Percentiles rank a stretch among this genome's conserved stretches.
These are phyloP conservation scores for Gnaphalium uliginosum DNA, from an alignment of 129 eudicot genomes.

Conservation along the genomic window DNA sequence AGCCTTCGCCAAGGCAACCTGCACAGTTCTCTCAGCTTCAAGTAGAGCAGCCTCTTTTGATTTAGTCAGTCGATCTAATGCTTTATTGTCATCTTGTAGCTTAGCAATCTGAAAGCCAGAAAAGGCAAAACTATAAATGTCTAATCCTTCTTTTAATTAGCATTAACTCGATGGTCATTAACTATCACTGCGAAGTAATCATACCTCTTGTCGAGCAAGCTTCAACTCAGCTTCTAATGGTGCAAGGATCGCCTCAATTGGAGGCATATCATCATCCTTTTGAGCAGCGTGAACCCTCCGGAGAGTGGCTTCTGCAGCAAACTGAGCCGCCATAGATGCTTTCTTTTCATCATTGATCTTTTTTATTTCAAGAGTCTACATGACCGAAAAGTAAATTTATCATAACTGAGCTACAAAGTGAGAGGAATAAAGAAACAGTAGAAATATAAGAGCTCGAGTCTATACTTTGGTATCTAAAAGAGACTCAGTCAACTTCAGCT, in stretches of 20 bases:
- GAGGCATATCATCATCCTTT: conserved; percentile 98
- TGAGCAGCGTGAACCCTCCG: conserved; percentile 97
- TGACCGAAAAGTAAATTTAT: conserved; percentile 17
- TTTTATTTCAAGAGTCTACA: conserved; percentile 88
- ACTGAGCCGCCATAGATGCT: conserved; percentile 96
- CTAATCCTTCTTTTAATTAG: conserved; percentile 2
- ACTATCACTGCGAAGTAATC: conserved; percentile 13
- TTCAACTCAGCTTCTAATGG: conserved; percentile 93
- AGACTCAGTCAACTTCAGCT: conserved; percentile 81
- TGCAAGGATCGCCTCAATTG: conserved; percentile 90
- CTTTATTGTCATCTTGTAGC: conserved; percentile 92
- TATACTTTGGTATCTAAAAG: conserved; percentile 80
- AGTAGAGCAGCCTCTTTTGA: conserved; percentile 96
- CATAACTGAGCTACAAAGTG: conserved; percentile 16
- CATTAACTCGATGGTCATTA: conserved; percentile 6
- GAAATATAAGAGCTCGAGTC: conserved; percentile 9
- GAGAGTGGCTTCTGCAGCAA: conserved; percentile 95
- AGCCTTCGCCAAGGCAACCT: conserved; percentile 88
- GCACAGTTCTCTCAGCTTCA: conserved; percentile 94
- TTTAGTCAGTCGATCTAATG: conserved; percentile 84
- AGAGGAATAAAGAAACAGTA: not conserved
- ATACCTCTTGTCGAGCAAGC: conserved; percentile 82
- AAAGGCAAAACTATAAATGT: conserved; percentile 15
- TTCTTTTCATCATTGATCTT: conserved; percentile 90
- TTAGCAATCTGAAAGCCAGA: conserved; percentile 67